phyloP scores from a whole-genome alignment of 2,329 filamentous ascomycete species.

The Rutstroemia sp. region DNA sequence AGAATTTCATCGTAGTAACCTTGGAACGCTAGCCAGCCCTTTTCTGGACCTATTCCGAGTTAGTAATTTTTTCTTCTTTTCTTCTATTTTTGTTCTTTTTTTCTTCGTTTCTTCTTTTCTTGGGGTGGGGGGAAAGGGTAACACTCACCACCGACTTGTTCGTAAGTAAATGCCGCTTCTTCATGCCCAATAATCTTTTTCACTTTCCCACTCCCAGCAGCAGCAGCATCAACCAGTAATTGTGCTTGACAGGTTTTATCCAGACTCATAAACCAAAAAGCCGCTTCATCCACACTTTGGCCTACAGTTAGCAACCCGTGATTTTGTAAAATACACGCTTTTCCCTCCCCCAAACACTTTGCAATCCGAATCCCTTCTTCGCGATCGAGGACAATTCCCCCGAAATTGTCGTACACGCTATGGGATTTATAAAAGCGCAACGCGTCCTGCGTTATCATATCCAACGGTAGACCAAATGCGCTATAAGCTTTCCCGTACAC shows the following conservation, averaged over 20 bases:
- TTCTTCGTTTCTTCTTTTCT: no score
- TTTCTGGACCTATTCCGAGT: no score
- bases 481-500: slow-evolving; percentile 52
- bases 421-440: no score
- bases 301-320: slow-evolving; percentile 44
- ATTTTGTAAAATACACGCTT: slow-evolving; percentile 44
- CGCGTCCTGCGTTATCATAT: slow-evolving; percentile 44
- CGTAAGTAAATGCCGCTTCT: no score
- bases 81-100: no score
- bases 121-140: no score
- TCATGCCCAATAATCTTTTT: slow-evolving; percentile 29
- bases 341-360: slow-evolving; percentile 37
- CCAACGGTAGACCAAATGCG: slow-evolving; percentile 32
- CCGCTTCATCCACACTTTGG: slow-evolving; percentile 40
- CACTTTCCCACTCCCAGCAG: slow-evolving; percentile 53
- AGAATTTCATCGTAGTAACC: no score
- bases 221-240: slow-evolving; percentile 49
- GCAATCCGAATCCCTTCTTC: slow-evolving; percentile 44
- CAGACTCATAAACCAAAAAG: slow-evolving; percentile 46
- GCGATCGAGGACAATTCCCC: slow-evolving; percentile 43
- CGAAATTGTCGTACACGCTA: slow-evolving; percentile 36
- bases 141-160: no score
- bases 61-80: no score
- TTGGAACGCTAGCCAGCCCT: no score
- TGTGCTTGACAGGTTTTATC: slow-evolving; percentile 41